Conservation (phyloP, 176 grass and related monocot species). For the Thinopyrum elongatum region DNA sequence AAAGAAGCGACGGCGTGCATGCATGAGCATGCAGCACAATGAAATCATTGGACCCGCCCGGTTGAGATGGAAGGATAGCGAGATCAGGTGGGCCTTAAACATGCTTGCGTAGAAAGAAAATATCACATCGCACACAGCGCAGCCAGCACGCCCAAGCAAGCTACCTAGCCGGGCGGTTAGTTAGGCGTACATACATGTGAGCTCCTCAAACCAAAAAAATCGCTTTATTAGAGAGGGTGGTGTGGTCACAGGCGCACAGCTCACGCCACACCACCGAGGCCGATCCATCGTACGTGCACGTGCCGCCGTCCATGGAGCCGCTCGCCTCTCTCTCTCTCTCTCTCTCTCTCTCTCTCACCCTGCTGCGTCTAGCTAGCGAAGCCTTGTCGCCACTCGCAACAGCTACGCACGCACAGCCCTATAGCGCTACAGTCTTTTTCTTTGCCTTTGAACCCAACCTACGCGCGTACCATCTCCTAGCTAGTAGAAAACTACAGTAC, state of each 20-base stretch:
- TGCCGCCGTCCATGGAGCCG: not conserved
- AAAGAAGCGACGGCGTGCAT: not conserved
- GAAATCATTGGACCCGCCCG: not conserved
- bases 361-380: too few species aligned
- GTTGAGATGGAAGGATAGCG: not conserved
- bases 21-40: not conserved
- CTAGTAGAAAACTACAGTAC: not conserved
- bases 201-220: not conserved
- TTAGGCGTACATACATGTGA: slow-evolving; percentile 37
- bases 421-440: not conserved
- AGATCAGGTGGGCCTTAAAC: slow-evolving; percentile 34
- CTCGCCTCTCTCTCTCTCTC: not conserved
- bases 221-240: not conserved
- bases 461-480: not conserved
- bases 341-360: not conserved
- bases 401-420: not conserved
- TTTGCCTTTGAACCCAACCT: not conserved
- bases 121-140: not conserved
- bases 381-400: not conserved
- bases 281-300: not conserved
- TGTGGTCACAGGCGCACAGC: slow-evolving; percentile 41
- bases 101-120: slow-evolving; percentile 48
- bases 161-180: not conserved
- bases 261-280: not conserved
- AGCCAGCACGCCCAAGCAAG: not conserved